These are phyloP conservation scores for Anthoceros angustus DNA, from an alignment of 225 moss, liverwort and hornwort species.

Conservation along the genomic window DNA sequence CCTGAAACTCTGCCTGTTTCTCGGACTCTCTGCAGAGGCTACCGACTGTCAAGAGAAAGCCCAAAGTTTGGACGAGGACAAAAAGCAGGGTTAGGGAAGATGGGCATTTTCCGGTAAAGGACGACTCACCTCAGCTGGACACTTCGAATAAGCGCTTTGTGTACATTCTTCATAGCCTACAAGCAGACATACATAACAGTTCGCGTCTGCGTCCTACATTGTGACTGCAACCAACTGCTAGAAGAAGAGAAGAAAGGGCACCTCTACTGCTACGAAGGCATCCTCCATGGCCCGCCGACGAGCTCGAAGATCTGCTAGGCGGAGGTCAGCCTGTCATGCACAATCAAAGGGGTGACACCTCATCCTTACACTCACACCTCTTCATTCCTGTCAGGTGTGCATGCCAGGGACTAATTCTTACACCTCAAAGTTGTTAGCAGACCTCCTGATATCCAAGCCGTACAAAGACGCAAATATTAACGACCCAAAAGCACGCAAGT, in stretches of 20 bases:
- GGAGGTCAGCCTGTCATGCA: constrained; percentile 54
- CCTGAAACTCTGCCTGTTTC: background rate
- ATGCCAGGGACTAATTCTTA: background rate
- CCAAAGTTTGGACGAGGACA: background rate
- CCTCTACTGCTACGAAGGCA: constrained; percentile 53
- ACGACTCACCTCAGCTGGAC: constrained; percentile 40
- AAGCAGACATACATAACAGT: background rate
- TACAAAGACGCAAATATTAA: no score
- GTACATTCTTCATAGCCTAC: constrained; percentile 65
- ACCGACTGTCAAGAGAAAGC: background rate
- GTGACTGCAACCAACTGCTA: background rate
- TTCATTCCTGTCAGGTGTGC: background rate
- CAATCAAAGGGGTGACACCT: background rate
- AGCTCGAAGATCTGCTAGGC: constrained; percentile 63
- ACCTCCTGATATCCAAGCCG: no score
- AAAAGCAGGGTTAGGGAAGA: background rate
- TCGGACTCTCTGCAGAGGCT: background rate
- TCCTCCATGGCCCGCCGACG: constrained; percentile 95
- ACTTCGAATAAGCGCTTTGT: constrained; percentile 38
- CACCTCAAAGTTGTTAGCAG: no score
- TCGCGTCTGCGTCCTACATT: background rate
- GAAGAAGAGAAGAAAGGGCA: background rate
- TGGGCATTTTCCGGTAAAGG: background rate
- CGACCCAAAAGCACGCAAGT: no score
- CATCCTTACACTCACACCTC: background rate